phyloP scores from a whole-genome alignment of 306 rosid species.

The Oxytropis ochrocephala region DNA sequence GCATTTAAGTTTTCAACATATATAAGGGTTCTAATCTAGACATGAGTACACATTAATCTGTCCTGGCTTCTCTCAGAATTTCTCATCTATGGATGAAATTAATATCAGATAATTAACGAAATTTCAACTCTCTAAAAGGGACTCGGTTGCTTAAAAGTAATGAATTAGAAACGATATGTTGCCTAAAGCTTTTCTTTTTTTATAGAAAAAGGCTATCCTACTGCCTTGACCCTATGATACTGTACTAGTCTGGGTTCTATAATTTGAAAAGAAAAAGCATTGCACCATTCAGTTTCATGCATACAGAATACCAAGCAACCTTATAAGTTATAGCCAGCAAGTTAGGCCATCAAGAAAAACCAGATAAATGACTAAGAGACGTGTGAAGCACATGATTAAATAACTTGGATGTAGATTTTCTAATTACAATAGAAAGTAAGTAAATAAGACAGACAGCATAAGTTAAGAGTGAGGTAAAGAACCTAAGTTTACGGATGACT shows the following conservation, averaged over 20 bases:
- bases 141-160: not conserved
- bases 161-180: not conserved
- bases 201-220: not conserved
- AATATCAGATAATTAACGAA: not conserved
- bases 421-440: not conserved
- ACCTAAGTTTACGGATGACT: slow-evolving; percentile 98
- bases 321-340: not conserved
- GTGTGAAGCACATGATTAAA: not conserved
- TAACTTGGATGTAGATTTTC: not conserved
- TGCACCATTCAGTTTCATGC: not conserved
- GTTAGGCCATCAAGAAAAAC: not conserved
- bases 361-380: not conserved
- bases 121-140: not conserved
- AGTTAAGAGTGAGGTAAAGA: slow-evolving; percentile 32
- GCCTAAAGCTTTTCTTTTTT: not conserved
- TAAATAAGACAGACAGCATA: slow-evolving; percentile 1
- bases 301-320: slow-evolving; percentile 1
- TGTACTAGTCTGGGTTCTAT: not conserved
- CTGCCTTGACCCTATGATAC: not conserved
- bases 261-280: not conserved
- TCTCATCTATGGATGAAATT: not conserved
- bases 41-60: not conserved
- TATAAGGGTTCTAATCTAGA: not conserved
- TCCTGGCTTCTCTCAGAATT: not conserved
- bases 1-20: not conserved